Evolutionary conservation across 306 rosid genomes (phyloP), one percentile per base, ranked within the genome.

Genomic region (Prunus padus): DNA sequence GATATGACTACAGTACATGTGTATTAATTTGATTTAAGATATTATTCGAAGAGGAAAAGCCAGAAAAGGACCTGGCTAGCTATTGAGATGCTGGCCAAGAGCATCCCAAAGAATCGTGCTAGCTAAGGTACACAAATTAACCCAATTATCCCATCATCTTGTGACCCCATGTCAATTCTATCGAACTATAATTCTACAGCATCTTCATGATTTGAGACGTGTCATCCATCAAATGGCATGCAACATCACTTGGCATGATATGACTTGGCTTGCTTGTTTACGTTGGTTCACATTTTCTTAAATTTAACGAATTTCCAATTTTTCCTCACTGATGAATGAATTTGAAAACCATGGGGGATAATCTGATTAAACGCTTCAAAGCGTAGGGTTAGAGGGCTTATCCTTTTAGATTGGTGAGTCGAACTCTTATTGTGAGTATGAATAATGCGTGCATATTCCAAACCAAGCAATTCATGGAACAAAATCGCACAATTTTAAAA

Each of bases 131-230:
- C 31, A 19, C 13, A 30, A 46, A 74, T 40, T 14, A 28, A 2
- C 16, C 20, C 44, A 54, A 46, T n/a, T 57, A 30, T 59, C 69
- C 70, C 44, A 9, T n/a, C 81, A 69, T 28, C 42, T 1, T 37
- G 16, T 22, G 75, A 72, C 28, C 63, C 67, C 56, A 42, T 37
- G 15, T 16, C 16, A 65, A 42, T 67, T 67, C 61, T 8, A 56
- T 40, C 19, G 23, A 37, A 42, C 23, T 25, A 60, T 30, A 42
- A 23, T 56, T 40, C 49, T 26, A 6, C 28, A 45, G n/a, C 70
- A 4, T 52, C 31, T 46, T 65, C 67, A 19, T 71, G 47, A 63
- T 78, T 33, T 51, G 56, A 71, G 47, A 63, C 73, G 77, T 63
- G 73, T 52, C 73, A 33, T 28, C 33, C 23, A 8, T 71, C 63